Base-by-base conservation (phyloP, 768 basidiomycete species). In the Steccherinum ochraceum region DNA sequence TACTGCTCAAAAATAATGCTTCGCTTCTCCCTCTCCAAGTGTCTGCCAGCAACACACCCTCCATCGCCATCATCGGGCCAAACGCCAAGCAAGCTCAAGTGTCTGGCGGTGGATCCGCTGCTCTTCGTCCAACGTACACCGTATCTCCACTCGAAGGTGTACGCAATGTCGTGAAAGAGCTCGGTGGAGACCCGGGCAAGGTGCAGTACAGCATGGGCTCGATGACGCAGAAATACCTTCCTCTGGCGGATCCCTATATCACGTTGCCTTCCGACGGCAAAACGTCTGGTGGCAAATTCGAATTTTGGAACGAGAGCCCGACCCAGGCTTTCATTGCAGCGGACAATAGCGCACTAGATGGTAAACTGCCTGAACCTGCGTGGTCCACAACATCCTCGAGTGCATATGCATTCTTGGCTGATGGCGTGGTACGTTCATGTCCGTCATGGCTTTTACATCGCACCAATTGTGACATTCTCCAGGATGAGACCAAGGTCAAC, bases 71-170 rank as follows among this genome's bases (percentile, higher is more conserved):
- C 44, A 80, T 84, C 53, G 83, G 83, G 0, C 79, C 81, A 3
- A 83, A 84, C 61, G 79, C 77, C 4, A 82, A 76, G 59, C 59
- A 64, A 27, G 68, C 73, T 0, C 70, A 76, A 53, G 75, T 74
- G 40, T 80, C 79, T 24, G 80, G 81, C 7, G 82, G 82, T 35
- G 83, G 83, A 20, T 80, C 79, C 10, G 83, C 82, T 1, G 64
- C 68, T 2, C 67, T 85, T 19, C 60, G 69, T 18, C 69, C 79
- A 0, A 69, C 76, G 0, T 84, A 80, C 60, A 68, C 71, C 2
- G 72, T 80, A 13, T 78, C 83, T 1, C 83, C 83, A 19, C 71
- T 77, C 16, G 71, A 82, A 46, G 84, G 81, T 3, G 77, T 85
- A 52, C 56, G 54, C 41, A 64, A 66, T 39, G 70, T 72, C 25